A percentile compares a stretch with the other conserved stretches of the same genome.
phyloP scores from a whole-genome alignment of 495 filamentous ascomycete species.

The Talaromyces trachyspermus region DNA sequence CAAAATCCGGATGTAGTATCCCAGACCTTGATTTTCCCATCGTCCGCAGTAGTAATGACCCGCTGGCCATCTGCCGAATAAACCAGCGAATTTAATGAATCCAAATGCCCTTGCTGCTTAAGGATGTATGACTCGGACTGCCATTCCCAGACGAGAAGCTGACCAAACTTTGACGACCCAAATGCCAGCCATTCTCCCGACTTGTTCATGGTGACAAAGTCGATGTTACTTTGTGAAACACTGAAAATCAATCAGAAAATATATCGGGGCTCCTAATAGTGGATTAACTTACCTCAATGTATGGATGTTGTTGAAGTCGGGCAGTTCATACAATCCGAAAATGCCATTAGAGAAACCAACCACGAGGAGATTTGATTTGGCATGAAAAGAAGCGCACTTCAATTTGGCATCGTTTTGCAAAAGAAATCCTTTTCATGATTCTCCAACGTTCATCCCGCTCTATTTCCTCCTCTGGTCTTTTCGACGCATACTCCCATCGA shows the following conservation, averaged over 20 bases:
- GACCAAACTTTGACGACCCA: conserved; percentile 90
- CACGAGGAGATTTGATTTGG: conserved; percentile 78
- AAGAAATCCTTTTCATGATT: conserved; percentile 85
- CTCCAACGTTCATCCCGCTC: conserved; percentile 62
- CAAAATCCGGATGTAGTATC: conserved; percentile 94
- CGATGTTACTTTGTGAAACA: conserved; percentile 93
- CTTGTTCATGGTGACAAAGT: conserved; percentile 85
- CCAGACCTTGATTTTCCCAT: conserved; percentile 98
- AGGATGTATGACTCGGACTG: conserved; percentile 99
- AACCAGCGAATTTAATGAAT: conserved; percentile 87
- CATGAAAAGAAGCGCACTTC: conserved; percentile 80
- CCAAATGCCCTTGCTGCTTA: conserved; percentile 95
- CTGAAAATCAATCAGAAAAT: conserved; percentile 41
- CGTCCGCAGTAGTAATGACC: conserved; percentile 87
- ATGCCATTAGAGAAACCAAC: conserved; percentile 91
- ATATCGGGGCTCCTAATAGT: not conserved
- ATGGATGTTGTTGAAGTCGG: conserved; percentile 94
- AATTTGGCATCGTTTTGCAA: conserved; percentile 83
- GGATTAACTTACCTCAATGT: conserved; percentile 50
- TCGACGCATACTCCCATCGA: conserved; percentile 55
- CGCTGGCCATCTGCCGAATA: conserved; percentile 93
- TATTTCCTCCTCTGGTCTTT: conserved; percentile 21
- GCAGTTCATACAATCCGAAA: conserved; percentile 90
- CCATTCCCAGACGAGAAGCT: conserved; percentile 98
- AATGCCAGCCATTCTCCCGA: conserved; percentile 96